phyloP scores from a whole-genome alignment of 805 yeast species.

The Zygotorulaspora danielsina region DNA sequence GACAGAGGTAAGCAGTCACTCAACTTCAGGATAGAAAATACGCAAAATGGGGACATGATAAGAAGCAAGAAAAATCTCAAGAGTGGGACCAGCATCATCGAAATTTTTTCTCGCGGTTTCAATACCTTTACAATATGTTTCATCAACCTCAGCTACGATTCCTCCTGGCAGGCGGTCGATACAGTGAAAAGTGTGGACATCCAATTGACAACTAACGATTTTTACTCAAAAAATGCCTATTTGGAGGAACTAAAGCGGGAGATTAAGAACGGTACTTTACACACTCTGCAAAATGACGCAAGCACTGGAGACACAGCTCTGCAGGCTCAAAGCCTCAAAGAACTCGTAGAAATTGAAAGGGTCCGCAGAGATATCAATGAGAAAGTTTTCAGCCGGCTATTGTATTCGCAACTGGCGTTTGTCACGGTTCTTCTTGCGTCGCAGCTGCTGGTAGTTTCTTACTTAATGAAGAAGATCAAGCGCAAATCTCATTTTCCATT shows the following conservation, averaged over 20 bases:
- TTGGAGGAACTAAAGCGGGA: too few species aligned
- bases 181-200: slow-evolving; percentile 21
- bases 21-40: slow-evolving; percentile 15
- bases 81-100: slow-evolving; percentile 17
- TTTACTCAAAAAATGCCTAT: slow-evolving; percentile 5
- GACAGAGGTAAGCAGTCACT: slow-evolving; percentile 25
- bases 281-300: slow-evolving; percentile 8
- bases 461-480: too few species aligned
- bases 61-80: slow-evolving; percentile 18
- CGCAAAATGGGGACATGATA: slow-evolving; percentile 16
- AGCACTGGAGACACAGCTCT: neutral
- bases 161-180: slow-evolving; percentile 36
- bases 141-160: slow-evolving; percentile 31
- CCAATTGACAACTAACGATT: slow-evolving; percentile 14
- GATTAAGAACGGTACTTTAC: slow-evolving; percentile 2
- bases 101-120: slow-evolving; percentile 10
- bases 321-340: slow-evolving; percentile 5
- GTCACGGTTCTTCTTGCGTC: slow-evolving; percentile 6
- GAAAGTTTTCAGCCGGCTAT: slow-evolving; percentile 9
- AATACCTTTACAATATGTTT: slow-evolving; percentile 29
- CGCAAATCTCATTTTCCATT: too few species aligned
- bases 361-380: slow-evolving; percentile 20
- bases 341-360: slow-evolving; percentile 13
- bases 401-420: slow-evolving; percentile 12
- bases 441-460: neutral